phyloP scores from a whole-genome alignment of 2,329 filamentous ascomycete species.

The Venturia pyrina region DNA sequence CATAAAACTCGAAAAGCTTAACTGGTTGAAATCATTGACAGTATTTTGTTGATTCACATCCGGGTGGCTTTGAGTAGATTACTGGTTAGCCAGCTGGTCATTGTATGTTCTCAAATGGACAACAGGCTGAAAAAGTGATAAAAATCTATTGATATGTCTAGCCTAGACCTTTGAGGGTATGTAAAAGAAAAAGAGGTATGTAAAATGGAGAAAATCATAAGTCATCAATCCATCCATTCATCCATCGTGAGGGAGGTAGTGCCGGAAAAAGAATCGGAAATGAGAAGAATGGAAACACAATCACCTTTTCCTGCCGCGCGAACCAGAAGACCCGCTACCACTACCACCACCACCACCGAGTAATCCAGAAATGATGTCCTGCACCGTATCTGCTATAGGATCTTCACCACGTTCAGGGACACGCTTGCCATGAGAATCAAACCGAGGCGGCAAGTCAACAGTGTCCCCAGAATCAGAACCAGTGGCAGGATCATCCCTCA shows the following conservation, averaged over 20 bases:
- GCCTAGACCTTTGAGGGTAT: neutral
- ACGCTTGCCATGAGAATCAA: slow-evolving; percentile 11
- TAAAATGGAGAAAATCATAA: neutral
- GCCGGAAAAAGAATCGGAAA: neutral
- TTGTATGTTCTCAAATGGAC: too few relatives aligned
- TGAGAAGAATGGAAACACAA: neutral
- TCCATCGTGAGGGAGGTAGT: neutral
- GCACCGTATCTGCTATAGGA: slow-evolving; percentile 25
- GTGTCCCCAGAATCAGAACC: slow-evolving; percentile 11
- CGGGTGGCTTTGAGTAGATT: too few relatives aligned
- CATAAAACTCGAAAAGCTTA: too few relatives aligned
- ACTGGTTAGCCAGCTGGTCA: too few relatives aligned
- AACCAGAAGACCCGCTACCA: slow-evolving; percentile 3
- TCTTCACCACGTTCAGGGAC: slow-evolving; percentile 12
- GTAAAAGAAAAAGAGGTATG: neutral
- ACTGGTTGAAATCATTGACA: too few relatives aligned
- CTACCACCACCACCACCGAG: slow-evolving; percentile 9
- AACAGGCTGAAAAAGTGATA: too few relatives aligned
- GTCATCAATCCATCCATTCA: neutral
- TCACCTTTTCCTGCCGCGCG: neutral
- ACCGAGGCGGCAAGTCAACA: slow-evolving; percentile 14
- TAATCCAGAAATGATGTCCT: slow-evolving; percentile 1
- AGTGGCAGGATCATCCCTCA: neutral
- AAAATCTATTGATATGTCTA: neutral
- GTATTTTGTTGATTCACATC: too few relatives aligned